These are phyloP conservation scores for Komagataella populi DNA, from an alignment of 805 yeast species.

Conservation along the genomic window DNA sequence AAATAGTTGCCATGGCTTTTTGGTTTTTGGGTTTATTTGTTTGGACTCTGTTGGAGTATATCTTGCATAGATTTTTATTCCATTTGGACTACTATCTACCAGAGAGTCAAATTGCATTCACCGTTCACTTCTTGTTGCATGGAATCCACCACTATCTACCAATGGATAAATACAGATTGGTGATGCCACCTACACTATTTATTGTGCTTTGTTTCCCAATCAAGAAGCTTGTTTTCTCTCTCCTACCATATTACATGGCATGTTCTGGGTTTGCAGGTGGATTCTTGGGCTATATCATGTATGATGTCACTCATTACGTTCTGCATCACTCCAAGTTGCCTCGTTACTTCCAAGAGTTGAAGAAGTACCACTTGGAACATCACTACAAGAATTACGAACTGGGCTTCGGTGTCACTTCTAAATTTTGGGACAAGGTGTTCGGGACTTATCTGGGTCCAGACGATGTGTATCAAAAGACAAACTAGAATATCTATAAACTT, in stretches of 20 bases:
- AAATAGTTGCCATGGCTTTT: constrained; percentile 33
- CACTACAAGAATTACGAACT: constrained; percentile 94
- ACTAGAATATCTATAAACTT: constrained; percentile 6
- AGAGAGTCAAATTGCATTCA: constrained; percentile 56
- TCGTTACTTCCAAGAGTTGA: constrained; percentile 56
- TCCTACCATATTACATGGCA: constrained; percentile 75
- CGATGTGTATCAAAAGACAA: constrained; percentile 27
- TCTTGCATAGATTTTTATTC: constrained; percentile 82
- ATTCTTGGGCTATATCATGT: constrained; percentile 80
- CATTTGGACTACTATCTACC: constrained; percentile 86
- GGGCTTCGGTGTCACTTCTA: constrained; percentile 92
- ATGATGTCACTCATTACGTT: constrained; percentile 90
- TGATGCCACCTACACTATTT: constrained; percentile 91
- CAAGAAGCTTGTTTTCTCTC: constrained; percentile 58
- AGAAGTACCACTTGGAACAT: constrained; percentile 90
- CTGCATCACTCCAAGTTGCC: constrained; percentile 86
- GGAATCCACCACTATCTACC: constrained; percentile 97
- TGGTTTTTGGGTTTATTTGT: constrained; percentile 75
- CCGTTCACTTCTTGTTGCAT: constrained; percentile 81
- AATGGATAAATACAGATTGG: constrained; percentile 88
- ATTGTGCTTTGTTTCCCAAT: constrained; percentile 64
- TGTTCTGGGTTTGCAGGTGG: constrained; percentile 95
- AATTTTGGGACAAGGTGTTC: constrained; percentile 89
- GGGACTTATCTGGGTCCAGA: constrained; percentile 56
- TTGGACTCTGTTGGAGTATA: constrained; percentile 89